Evolutionary conservation across 257 asterid genomes (phyloP), one percentile per base, ranked within the genome.

Genomic region (Solanum appendiculatum): DNA sequence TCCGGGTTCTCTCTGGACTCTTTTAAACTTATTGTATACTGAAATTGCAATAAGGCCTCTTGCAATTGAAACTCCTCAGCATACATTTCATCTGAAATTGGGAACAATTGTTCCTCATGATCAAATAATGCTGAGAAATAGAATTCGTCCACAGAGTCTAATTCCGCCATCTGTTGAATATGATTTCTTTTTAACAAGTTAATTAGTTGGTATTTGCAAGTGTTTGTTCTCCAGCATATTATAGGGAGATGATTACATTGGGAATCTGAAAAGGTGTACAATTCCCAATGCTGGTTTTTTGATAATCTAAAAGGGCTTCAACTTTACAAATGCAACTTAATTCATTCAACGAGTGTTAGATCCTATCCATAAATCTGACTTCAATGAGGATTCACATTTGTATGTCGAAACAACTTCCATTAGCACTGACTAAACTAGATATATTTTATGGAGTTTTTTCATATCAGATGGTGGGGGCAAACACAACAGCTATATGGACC

Each of bases 51-150:
- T 25, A 88, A 33, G 12, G 89, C 92, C 48, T 90, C 91, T 54
- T 91, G 93, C 13, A 88, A 4, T 13, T 90, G 92, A 51, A 91
- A 66, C 18, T 83, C 93, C 40, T 86, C 87, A 6, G 91, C 91
- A 36, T 83, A 89, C 18, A 1, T 40, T 29, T 25, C 84, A 83
- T 90, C 92, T 54, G 88, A 83, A 11, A 37, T 33, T n/a, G 85
- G 89, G 34, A 68, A 51, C n/a, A 63, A 11, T 83, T 75, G 68
- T 54, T 87, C 84, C 1, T 70, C 64, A 29, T 27, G 5, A 66
- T 70, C 86, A 60, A 80, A 31, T 18, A 86, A 64, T 15, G 86
- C 58, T 11, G 89, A 81, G 54, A 86, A 85, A 87, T 84, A 63
- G 13, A 84, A 60, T 7, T 42, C 80, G 77, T 89, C 90, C 29